Conservation (phyloP, 2,329 filamentous ascomycete species). For the Chrysoporthe puriensis region DNA sequence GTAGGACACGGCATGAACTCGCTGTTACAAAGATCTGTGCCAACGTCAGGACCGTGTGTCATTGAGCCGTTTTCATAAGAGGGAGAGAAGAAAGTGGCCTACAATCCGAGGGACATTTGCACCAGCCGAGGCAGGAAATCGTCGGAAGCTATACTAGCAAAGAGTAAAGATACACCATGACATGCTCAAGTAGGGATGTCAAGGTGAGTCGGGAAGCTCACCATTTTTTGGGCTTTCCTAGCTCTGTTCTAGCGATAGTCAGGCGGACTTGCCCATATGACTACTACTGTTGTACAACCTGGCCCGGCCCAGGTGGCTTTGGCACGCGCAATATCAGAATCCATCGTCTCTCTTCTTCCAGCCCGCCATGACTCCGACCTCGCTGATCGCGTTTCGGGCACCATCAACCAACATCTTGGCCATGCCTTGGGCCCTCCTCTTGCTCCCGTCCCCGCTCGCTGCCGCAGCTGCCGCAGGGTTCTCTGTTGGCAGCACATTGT, state of each 20-base stretch:
- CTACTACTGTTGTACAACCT: neutral
- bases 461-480: constrained; percentile 54
- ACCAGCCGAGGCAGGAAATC: neutral
- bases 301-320: neutral
- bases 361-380: constrained; percentile 45
- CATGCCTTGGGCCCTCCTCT: constrained; percentile 63
- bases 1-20: neutral
- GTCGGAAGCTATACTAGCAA: constrained; percentile 9
- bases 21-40: neutral
- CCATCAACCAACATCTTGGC: constrained; percentile 67
- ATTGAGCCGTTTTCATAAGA: neutral
- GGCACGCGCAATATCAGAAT: constrained; percentile 34
- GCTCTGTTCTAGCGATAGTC: neutral
- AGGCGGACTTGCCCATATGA: neutral
- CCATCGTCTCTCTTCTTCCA: constrained; percentile 46
- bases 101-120: neutral
- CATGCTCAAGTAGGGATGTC: too few relatives aligned
- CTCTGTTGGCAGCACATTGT: constrained; percentile 94
- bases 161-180: constrained; percentile 5
- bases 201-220: neutral
- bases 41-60: neutral
- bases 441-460: constrained; percentile 49
- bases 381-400: constrained; percentile 55
- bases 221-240: constrained; percentile 16
- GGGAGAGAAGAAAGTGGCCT: neutral